Percentiles rank a stretch among this genome's conserved stretches.
Evolutionary conservation across 352 stramenopile species (phyloP).

Genomic region (Vaucheria bursata): DNA sequence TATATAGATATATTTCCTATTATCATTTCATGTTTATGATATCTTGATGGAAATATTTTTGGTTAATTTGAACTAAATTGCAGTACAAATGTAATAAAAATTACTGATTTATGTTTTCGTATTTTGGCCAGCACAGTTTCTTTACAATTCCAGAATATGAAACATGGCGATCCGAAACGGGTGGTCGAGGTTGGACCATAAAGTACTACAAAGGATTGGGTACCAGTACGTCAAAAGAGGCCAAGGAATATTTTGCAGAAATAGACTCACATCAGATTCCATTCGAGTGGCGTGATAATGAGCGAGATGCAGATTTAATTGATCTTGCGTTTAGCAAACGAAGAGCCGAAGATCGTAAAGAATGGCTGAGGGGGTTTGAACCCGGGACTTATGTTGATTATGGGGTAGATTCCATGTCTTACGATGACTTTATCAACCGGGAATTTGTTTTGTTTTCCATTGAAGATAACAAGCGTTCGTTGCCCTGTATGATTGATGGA

Average conservation of each 20-base stretch:
- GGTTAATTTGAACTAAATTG: too few species aligned
- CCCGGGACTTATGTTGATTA: slow-evolving; percentile 86
- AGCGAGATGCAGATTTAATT: slow-evolving; percentile 77
- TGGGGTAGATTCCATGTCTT: slow-evolving; percentile 70
- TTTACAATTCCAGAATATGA: slow-evolving; percentile 95
- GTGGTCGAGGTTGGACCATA: slow-evolving; percentile 82
- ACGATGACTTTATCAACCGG: slow-evolving; percentile 94
- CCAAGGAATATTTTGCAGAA: slow-evolving; percentile 96
- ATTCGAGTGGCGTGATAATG: slow-evolving; percentile 50
- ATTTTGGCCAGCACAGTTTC: slow-evolving; percentile 64
- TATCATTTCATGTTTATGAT: too few species aligned
- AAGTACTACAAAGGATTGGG: slow-evolving; percentile 98
- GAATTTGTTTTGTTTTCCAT: slow-evolving; percentile 96
- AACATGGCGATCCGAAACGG: slow-evolving; percentile 74
- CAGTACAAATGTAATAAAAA: too few species aligned
- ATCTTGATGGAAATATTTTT: too few species aligned
- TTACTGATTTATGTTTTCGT: too few species aligned
- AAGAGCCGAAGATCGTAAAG: slow-evolving; percentile 81
- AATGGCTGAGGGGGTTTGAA: slow-evolving; percentile 82
- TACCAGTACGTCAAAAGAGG: slow-evolving; percentile 90
- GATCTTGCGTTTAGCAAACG: slow-evolving; percentile 98
- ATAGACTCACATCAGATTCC: slow-evolving; percentile 83
- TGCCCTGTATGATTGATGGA: slow-evolving; percentile 90
- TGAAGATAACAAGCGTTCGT: slow-evolving; percentile 84
- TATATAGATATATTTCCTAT: too few species aligned